These are phyloP conservation scores for Fusarium sp. DNA, from an alignment of 2,329 filamentous ascomycete species.

Conservation along the genomic window DNA sequence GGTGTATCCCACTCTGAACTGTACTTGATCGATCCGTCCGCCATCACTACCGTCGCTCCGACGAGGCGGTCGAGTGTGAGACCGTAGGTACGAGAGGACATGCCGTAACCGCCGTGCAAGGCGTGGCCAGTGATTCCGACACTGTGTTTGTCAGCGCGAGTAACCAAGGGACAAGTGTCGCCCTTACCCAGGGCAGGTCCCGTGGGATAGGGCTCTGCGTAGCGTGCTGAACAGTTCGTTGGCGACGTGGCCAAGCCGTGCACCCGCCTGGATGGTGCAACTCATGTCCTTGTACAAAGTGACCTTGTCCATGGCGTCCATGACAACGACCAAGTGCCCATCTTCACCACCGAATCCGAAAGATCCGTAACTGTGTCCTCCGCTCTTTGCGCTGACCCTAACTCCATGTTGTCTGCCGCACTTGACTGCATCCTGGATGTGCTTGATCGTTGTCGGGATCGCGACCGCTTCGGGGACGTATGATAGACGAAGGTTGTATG, in stretches of 20 bases:
- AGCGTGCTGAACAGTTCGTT: conserved; percentile 54
- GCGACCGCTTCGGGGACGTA: conserved; percentile 49
- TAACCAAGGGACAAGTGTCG: accelerated
- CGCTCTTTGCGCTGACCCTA: conserved; percentile 63
- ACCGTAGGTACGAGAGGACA: conserved; percentile 45
- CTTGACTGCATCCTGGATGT: conserved; percentile 59
- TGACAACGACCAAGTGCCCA: conserved; percentile 55
- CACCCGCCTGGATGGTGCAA: conserved; percentile 54
- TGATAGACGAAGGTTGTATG: conserved; percentile 50
- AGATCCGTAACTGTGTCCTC: conserved; percentile 67
- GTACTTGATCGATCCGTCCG: conserved; percentile 40
- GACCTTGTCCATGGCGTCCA: conserved; percentile 55
- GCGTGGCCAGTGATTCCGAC: conserved; percentile 47
- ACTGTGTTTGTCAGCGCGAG: conserved; percentile 25
- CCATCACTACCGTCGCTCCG: conserved; percentile 46
- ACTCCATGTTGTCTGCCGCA: conserved; percentile 57
- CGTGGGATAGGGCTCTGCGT: conserved; percentile 59
- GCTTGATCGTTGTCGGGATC: conserved; percentile 48
- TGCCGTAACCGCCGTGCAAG: conserved; percentile 47
- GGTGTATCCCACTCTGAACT: conserved; percentile 39
- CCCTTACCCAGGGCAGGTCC: conserved; percentile 64
- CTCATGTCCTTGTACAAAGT: conserved; percentile 35
- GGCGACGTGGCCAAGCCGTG: conserved; percentile 62
- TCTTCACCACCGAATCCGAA: conserved; percentile 58
- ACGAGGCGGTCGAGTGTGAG: conserved; percentile 46